A percentile compares a stretch with the other conserved stretches of the same genome.
These are phyloP conservation scores for Tetrapyrgos nigripes DNA, from an alignment of 1,284 basidiomycete genomes.

Conservation along the genomic window DNA sequence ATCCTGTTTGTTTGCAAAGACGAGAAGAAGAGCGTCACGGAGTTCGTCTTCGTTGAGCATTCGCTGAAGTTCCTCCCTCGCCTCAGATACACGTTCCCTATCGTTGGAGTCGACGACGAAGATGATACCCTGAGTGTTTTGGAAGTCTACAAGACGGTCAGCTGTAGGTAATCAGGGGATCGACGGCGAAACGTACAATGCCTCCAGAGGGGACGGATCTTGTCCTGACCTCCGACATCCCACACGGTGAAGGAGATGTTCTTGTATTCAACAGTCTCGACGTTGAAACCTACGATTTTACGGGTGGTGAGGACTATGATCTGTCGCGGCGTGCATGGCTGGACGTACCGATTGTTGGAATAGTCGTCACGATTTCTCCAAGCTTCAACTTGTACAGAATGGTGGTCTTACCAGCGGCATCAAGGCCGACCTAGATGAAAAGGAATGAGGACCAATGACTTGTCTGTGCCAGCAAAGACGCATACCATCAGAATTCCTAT, in stretches of 20 bases:
- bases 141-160: conserved; percentile 81
- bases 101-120: conserved; percentile 99
- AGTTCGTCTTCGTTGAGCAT: conserved; percentile 99
- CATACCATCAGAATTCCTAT: conserved; percentile 80
- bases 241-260: conserved; percentile 99
- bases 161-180: conserved; percentile 27
- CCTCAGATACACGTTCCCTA: conserved; percentile 99
- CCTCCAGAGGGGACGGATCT: conserved; percentile 99
- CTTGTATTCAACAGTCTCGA: conserved; percentile 99
- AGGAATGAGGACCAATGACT: conserved; percentile 15
- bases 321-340: conserved; percentile 2
- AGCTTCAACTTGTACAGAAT: conserved; percentile 99
- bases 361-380: conserved; percentile 99
- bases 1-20: conserved; percentile 99
- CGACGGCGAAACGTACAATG: conserved; percentile 76
- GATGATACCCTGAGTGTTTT: conserved; percentile 99
- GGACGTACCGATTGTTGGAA: conserved; percentile 94
- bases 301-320: conserved; percentile 22
- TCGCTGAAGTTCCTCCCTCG: conserved; percentile 98
- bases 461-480: conserved; percentile 15
- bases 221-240: conserved; percentile 99
- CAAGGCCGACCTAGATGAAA: conserved; percentile 83
- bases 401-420: conserved; percentile 97
- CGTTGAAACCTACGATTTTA: conserved; percentile 85
- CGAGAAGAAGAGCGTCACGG: conserved; percentile 96